Conservation (phyloP, 176 grass and related monocot species). For the Oryza punctata region DNA sequence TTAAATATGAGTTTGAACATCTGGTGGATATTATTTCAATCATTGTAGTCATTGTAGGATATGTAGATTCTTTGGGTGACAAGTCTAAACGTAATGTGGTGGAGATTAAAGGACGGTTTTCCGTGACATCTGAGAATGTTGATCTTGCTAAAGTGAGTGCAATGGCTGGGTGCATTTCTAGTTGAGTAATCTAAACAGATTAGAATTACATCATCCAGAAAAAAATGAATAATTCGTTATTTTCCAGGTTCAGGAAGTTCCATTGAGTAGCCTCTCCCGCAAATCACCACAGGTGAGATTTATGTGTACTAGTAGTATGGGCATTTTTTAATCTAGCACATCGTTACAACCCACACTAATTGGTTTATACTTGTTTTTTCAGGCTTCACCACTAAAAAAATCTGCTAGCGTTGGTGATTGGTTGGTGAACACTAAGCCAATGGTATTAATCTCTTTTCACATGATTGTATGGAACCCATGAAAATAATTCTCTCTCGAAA, state of each 20-base stretch:
- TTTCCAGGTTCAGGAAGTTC: conserved; percentile 70
- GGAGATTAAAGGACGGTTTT: conserved; percentile 98
- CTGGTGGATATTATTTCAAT: conserved; percentile 36
- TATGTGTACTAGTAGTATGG: conserved; percentile 1
- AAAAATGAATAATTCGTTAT: conserved; percentile 1
- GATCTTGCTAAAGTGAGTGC: conserved; percentile 91
- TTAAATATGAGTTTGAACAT: conserved; percentile 16
- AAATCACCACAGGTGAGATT: conserved; percentile 73
- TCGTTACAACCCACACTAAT: conserved; percentile 23
- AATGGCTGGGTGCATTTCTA: conserved; percentile 24
- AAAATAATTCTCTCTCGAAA: background rate
- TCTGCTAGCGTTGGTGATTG: conserved; percentile 96
- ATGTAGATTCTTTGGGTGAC: conserved; percentile 84
- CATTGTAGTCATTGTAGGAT: conserved; percentile 77
- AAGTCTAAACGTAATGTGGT: conserved; percentile 91
- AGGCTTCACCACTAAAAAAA: conserved; percentile 86
- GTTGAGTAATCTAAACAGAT: conserved; percentile 8
- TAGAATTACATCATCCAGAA: background rate
- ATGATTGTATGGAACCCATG: conserved; percentile 10
- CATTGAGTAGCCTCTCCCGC: conserved; percentile 52
- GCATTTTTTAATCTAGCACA: conserved; percentile 34
- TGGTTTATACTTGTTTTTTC: conserved; percentile 35
- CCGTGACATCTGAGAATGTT: conserved; percentile 97
- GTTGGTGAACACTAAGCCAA: conserved; percentile 59
- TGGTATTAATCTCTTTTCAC: conserved; percentile 55